A percentile compares a stretch with the other conserved stretches of the same genome.
Conservation (phyloP, 2,329 filamentous ascomycete genomes). For the Sphaerulina musiva region DNA sequence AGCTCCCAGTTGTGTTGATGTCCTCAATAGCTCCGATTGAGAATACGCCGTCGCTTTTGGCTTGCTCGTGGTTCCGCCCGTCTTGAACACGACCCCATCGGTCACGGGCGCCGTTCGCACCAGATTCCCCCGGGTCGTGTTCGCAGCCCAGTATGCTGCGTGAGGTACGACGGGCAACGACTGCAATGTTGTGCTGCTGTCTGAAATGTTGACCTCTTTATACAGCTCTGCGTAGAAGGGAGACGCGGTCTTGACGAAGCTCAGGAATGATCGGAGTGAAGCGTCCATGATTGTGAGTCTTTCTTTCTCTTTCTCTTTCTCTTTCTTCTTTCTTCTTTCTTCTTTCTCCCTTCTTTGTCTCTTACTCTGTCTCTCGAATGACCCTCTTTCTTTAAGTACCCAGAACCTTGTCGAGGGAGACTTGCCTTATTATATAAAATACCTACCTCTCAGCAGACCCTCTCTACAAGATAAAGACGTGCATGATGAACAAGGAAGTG, state of each 20-base stretch:
- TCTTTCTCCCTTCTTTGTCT: too few species aligned
- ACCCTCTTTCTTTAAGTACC: too few species aligned
- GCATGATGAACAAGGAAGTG: too few species aligned
- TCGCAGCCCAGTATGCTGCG: background rate
- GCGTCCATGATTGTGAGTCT: background rate
- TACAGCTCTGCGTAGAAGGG: slow-evolving; percentile 5
- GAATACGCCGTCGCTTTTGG: slow-evolving; percentile 6
- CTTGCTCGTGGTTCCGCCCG: slow-evolving; percentile 1
- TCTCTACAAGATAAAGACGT: too few species aligned
- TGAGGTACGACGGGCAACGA: background rate
- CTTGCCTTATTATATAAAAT: too few species aligned
- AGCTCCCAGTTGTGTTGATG: background rate
- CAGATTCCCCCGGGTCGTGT: background rate
- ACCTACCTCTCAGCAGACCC: too few species aligned
- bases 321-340: too few species aligned
- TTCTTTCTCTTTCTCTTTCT: too few species aligned
- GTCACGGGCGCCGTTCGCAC: background rate
- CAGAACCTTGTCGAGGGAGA: too few species aligned
- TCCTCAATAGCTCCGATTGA: slow-evolving; percentile 1
- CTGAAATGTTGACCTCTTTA: background rate
- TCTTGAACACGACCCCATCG: slow-evolving; percentile 2
- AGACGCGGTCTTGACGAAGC: background rate
- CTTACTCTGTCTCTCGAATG: too few species aligned
- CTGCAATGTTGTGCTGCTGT: background rate
- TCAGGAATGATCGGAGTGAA: background rate